phyloP scores from a whole-genome alignment of 2,329 filamentous ascomycete genomes.

The Colletotrichum karsti region DNA sequence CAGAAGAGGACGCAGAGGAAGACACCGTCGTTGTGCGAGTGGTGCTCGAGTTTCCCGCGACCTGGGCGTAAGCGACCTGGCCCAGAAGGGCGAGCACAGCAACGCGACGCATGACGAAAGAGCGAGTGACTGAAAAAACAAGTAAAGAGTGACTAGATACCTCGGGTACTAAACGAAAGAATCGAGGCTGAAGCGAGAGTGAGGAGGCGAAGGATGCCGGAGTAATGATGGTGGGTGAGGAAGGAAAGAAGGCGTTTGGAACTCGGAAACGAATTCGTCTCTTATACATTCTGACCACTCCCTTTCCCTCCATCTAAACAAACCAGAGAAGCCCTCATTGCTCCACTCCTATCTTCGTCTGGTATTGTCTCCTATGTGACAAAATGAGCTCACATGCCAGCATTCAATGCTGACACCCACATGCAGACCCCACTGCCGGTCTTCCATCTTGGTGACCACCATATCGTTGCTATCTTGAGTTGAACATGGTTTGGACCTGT shows the following conservation, averaged over 20 bases:
- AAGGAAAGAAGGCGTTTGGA: background rate
- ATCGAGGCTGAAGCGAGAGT: constrained; percentile 20
- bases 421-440: background rate
- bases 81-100: constrained; percentile 8
- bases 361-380: constrained; percentile 14
- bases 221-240: constrained; percentile 26
- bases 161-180: constrained; percentile 27
- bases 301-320: background rate
- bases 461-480: background rate
- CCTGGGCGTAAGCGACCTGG: constrained; percentile 3
- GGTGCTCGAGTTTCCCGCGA: constrained; percentile 2
- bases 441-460: background rate
- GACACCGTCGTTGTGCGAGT: background rate
- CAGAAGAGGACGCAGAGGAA: background rate
- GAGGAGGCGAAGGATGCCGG: constrained; percentile 21
- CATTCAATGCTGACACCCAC: background rate
- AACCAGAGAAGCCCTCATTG: background rate
- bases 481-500: background rate
- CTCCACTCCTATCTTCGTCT: background rate
- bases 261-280: background rate
- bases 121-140: constrained; percentile 22
- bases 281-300: constrained; percentile 17
- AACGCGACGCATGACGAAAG: constrained; percentile 10
- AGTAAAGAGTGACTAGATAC: constrained; percentile 23
- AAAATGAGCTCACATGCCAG: constrained; percentile 22